Base-by-base conservation (phyloP, 163 green algal species). In the Scenedesmus sp. region DNA sequence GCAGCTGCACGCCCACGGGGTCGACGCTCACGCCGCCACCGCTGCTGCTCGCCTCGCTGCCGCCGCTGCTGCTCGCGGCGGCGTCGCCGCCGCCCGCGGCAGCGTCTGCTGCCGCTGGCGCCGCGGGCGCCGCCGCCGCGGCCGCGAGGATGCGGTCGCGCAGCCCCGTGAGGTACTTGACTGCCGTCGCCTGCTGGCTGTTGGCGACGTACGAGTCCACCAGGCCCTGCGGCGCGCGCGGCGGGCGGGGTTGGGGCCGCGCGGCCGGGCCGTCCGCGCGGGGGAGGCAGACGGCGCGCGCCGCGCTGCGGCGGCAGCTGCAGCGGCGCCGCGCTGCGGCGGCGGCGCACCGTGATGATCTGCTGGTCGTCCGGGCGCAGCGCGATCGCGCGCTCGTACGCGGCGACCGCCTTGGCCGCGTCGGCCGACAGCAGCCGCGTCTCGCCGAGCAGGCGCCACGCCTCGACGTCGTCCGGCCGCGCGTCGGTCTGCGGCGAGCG, bases 151-250 rank as follows among this genome's bases (percentile, higher is more conserved):
- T 60, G 13, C 54, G 39, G 13, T 76, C 67, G 15, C 75, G 62
- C 3, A 87, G 64, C 1, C 57, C 36, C 4, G 44, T 67, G 13
- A 91, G 45, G 56, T 77, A 70, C 7, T 73, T 64, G 0, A 88
- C 56, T 2, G 82, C 84, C 65, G 87, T 88, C 29, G 47, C 63
- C 29, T 82, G 79, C 58, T 83, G 64, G 28, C 42, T 75, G 66
- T 90, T 90, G 42, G 85, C 87, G 10, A 91, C 82, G 81, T 88
- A 90, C 0, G 87, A 77, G 44, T 91, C 85, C 56, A 79, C 69
- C 31, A 90, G n/a, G 31, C 87, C 87, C 34, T 86, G 85, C n/a
- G 44, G 75, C 47, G 36, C 34, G 28, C 1, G 24, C 18, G n/a
- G 47, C 28, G n/a, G n/a, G n/a, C n/a, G n/a, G n/a, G n/a, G n/a